Evolutionary conservation across 148 eudicot species (phyloP).

Genomic region (Cornus kousa): DNA sequence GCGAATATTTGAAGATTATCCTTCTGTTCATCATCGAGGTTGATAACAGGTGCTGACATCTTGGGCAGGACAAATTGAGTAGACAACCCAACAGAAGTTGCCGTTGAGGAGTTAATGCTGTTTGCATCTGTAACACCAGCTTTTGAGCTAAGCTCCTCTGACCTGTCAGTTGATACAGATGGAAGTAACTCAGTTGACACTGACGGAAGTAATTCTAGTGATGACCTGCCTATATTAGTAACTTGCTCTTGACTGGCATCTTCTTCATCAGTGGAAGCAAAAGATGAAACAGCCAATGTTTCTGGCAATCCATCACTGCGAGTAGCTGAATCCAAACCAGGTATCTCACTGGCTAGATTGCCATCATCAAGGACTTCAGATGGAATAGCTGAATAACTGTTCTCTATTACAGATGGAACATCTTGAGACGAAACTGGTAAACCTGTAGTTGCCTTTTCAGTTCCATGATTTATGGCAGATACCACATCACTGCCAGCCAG

Average conservation of each 20-base stretch:
- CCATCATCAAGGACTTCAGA: constrained; percentile 52
- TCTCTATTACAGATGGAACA: constrained; percentile 27
- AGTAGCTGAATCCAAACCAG: constrained; percentile 68
- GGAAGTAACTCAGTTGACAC: constrained; percentile 70
- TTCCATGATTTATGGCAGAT: constrained; percentile 25
- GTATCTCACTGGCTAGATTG: constrained; percentile 55
- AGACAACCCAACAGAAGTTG: constrained; percentile 54
- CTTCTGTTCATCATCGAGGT: constrained; percentile 70
- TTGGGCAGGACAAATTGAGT: constrained; percentile 72
- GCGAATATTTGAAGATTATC: constrained; percentile 71
- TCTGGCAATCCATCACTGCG: constrained; percentile 43
- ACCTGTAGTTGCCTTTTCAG: constrained; percentile 30
- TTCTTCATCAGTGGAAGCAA: constrained; percentile 47
- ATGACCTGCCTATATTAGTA: constrained; percentile 31
- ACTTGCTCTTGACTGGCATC: constrained; percentile 59
- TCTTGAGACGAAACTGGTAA: constrained; percentile 32
- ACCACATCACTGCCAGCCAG: constrained; percentile 30
- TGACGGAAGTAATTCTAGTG: constrained; percentile 58
- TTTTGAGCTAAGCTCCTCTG: constrained; percentile 91
- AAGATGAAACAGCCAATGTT: constrained; percentile 31
- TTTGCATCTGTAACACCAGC: constrained; percentile 49
- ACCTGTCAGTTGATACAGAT: constrained; percentile 78
- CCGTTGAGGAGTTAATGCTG: constrained; percentile 58
- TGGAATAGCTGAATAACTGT: constrained; percentile 31
- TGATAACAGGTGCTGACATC: constrained; percentile 78